phyloP scores from a whole-genome alignment of 805 yeast genomes.

The Yamadazyma insecticola region DNA sequence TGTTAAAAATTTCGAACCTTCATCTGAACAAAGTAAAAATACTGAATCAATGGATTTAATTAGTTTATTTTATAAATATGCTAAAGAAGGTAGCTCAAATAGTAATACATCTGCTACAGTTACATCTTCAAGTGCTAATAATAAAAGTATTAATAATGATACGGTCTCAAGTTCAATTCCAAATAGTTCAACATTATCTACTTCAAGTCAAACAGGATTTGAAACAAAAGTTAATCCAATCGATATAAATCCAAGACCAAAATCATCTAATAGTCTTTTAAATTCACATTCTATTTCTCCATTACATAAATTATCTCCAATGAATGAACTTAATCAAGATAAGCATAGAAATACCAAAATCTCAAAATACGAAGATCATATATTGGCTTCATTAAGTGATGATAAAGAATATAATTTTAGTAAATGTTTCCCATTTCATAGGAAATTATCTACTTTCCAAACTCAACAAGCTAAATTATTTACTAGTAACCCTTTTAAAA shows the following conservation, averaged over 20 bases:
- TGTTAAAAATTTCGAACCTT: constrained; percentile 5
- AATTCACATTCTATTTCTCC: constrained; percentile 14
- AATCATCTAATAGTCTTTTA: constrained; percentile 1
- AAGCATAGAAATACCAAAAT: constrained; percentile 1
- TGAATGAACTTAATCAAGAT: constrained; percentile 2
- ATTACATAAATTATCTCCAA: constrained; percentile 6
- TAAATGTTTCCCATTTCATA: constrained; percentile 78
- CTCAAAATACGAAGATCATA: constrained; percentile 5
- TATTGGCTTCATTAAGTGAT: constrained; percentile 21
- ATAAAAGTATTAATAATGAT: neutral
- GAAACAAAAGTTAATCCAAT: constrained; percentile 4
- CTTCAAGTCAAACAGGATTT: too few species aligned
- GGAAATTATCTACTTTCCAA: constrained; percentile 52
- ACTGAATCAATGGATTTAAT: constrained; percentile 27
- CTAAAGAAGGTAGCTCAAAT: constrained; percentile 28
- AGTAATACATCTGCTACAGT: constrained; percentile 1
- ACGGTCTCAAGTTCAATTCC: neutral
- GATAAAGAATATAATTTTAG: constrained; percentile 63
- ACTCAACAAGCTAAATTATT: constrained; percentile 46
- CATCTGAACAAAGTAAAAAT: constrained; percentile 4
- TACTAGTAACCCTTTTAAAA: constrained; percentile 15
- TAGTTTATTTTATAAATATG: constrained; percentile 35
- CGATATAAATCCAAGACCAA: constrained; percentile 7
- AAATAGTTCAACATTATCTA: neutral
- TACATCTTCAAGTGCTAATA: neutral